Evolutionary conservation across 2,329 filamentous ascomycete genomes (phyloP).

Genomic region (Beauveria caledonica): DNA sequence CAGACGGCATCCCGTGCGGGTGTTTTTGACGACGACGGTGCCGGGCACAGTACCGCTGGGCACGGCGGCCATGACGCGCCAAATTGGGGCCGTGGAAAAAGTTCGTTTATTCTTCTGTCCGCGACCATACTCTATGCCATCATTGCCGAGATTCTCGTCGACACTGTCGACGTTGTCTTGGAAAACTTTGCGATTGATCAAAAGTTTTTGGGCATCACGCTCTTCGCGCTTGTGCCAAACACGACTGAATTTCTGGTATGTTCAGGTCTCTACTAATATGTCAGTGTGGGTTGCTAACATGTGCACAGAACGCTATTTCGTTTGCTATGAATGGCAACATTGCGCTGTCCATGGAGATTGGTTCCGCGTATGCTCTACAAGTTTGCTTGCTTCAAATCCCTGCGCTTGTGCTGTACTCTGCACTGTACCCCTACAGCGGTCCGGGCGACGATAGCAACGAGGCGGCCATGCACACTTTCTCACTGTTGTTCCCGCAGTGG

Average conservation of each 20-base stretch:
- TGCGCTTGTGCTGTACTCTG: constrained; percentile 84
- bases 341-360: constrained; percentile 97
- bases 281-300: constrained; percentile 6
- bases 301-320: constrained; percentile 78
- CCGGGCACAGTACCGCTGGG: constrained; percentile 21
- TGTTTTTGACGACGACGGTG: constrained; percentile 37
- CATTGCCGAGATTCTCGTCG: constrained; percentile 92
- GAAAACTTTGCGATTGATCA: constrained; percentile 87
- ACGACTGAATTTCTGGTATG: constrained; percentile 92
- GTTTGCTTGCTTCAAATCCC: constrained; percentile 94
- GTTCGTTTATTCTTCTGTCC: constrained; percentile 75
- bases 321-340: constrained; percentile 99
- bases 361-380: constrained; percentile 91
- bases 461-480: constrained; percentile 58
- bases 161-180: constrained; percentile 94
- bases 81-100: constrained; percentile 93
- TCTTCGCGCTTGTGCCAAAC: constrained; percentile 95
- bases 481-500: constrained; percentile 95
- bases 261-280: neutral
- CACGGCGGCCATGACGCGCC: constrained; percentile 90
- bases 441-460: constrained; percentile 27
- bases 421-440: constrained; percentile 50
- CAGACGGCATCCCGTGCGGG: constrained; percentile 23
- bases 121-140: constrained; percentile 92
- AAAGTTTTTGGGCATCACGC: constrained; percentile 92